Evolutionary conservation across 371 early-diverging fungal species (phyloP).

Genomic region (Umbelopsis sp.): DNA sequence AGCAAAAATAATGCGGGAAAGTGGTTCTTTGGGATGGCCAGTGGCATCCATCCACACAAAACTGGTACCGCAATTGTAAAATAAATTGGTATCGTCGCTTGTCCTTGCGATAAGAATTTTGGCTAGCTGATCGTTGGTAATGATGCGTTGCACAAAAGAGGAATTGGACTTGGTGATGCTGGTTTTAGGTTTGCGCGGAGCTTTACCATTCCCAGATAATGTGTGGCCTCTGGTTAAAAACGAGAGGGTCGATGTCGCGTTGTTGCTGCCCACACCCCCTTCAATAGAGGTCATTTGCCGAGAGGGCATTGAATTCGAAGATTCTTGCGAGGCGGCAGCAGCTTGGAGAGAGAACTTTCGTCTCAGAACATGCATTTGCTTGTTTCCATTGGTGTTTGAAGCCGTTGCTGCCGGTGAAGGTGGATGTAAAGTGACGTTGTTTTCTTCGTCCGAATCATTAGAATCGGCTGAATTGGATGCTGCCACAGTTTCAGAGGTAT

Average conservation of each 20-base stretch:
- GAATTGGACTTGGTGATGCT: constrained; percentile 67
- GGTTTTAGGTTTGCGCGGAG: constrained; percentile 52
- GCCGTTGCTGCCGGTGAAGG: no score
- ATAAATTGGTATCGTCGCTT: constrained; percentile 75
- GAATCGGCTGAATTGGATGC: constrained; percentile 37
- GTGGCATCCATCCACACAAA: constrained; percentile 81
- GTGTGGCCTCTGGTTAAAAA: constrained; percentile 37
- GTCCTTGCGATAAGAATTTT: constrained; percentile 73
- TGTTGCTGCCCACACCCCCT: constrained; percentile 1
- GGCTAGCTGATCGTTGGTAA: constrained; percentile 81
- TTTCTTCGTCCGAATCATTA: constrained; percentile 26
- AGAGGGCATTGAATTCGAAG: constrained; percentile 20
- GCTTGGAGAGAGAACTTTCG: constrained; percentile 19
- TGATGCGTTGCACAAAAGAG: constrained; percentile 82
- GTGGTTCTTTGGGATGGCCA: constrained; percentile 73
- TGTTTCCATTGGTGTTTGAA: neutral
- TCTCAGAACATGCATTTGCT: constrained; percentile 11
- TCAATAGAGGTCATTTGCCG: constrained; percentile 13
- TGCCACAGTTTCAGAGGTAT: constrained; percentile 27
- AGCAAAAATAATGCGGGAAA: constrained; percentile 81
- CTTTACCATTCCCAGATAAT: constrained; percentile 21
- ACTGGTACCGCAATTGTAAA: constrained; percentile 82
- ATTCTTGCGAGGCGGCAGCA: constrained; percentile 5
- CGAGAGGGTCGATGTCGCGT: constrained; percentile 33
- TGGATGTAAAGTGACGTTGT: neutral